Evolutionary conservation across 2,329 filamentous ascomycete genomes (phyloP).

Genomic region (Celoporthe dispersa): DNA sequence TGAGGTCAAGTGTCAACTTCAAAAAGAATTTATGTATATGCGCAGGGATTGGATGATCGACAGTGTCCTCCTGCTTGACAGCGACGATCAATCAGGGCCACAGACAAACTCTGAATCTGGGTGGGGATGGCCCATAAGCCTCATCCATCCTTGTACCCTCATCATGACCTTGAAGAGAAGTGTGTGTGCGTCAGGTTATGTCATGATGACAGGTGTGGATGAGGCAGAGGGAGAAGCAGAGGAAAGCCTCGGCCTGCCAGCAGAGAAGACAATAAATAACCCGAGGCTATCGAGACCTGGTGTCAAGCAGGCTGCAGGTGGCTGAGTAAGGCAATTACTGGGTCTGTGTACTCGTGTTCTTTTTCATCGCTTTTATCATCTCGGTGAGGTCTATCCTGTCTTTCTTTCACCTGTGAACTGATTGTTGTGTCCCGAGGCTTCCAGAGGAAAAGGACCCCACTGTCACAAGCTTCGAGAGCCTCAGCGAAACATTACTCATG

Average conservation of each 20-base stretch:
- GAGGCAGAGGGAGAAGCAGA: neutral
- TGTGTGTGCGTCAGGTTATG: neutral
- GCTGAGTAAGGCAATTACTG: neutral
- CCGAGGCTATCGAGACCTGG: neutral
- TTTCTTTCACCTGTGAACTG: neutral
- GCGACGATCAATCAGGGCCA: neutral
- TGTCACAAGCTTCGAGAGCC: constrained; percentile 1
- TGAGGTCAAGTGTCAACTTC: neutral
- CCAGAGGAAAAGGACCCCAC: neutral
- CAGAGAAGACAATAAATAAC: neutral
- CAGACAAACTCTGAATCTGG: neutral
- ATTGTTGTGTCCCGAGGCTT: neutral
- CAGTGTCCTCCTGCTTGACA: neutral
- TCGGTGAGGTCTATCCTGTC: neutral
- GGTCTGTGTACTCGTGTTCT: neutral
- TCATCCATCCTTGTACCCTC: neutral
- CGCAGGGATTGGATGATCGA: neutral
- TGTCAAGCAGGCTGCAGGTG: neutral
- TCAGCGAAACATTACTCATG: neutral
- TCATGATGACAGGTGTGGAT: neutral
- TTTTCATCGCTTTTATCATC: neutral
- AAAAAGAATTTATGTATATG: neutral
- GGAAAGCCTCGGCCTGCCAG: neutral
- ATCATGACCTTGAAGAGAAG: neutral
- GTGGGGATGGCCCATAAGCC: neutral